Evolutionary conservation across 1,284 basidiomycete genomes (phyloP), one percentile per base, ranked within the genome.

Genomic region (Hemileia vastatrix): DNA sequence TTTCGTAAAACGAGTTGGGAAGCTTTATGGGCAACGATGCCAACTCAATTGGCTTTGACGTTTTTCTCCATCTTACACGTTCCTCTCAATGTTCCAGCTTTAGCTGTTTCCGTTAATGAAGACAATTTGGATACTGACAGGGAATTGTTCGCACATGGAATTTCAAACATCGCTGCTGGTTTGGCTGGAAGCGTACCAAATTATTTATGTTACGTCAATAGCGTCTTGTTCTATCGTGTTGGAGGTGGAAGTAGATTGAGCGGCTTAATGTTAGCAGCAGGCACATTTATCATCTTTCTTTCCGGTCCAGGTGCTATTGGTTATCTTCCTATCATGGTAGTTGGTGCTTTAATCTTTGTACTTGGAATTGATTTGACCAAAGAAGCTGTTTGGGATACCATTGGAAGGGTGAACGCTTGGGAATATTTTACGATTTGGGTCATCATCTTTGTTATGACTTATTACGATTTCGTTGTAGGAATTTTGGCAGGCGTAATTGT

Each of bases 1-100:
- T 68, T 76, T 43, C 44, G 63, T 2, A 64, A 71, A 54, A 72
- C 70, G 3, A 70, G 66, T 49, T 67, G 65, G 61, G 54, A 58
- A 1, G 82, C 84, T 0, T 79, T 92, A 48, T 87, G 85, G 85
- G 76, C 80, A 1, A 87, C 86, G 0, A 76, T 93, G 72, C 90
- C 90, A 1, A 89, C 87, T 0, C 87, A 89, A 69, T 82, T 89
- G 60, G 87, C 86, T 13, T 69, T 88, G 83, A 76, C 91, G 45
- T 92, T 93, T 75, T 92, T 93, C 77, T 90, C 94, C 67, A 85
- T 96, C 57, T 77, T 98, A 11, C 93, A 97, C 73, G 93, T 94
- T 8, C 91, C 91, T 40, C 79, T 95, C 57, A 95, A 95, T 68
- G 77, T 95, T 1, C 94, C 94, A 2, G 91, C 93, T 4, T 79